A percentile compares a stretch with the other conserved stretches of the same genome.
Evolutionary conservation across 192 early-diverging fungal genomes (phyloP).

Genomic region (Coemansia sp.): DNA sequence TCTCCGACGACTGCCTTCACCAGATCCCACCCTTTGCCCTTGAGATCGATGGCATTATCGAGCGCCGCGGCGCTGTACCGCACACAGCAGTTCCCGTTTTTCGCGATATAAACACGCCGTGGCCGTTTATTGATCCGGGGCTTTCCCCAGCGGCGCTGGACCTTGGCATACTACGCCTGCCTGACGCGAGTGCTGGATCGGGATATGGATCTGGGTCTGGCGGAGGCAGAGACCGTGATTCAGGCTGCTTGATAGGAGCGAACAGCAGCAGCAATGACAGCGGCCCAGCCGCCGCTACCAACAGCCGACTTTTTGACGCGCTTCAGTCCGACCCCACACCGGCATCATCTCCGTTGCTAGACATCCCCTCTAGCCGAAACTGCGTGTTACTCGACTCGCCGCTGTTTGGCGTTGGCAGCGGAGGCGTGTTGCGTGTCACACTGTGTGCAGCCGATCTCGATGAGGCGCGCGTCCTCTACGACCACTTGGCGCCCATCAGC

Average conservation of each 20-base stretch:
- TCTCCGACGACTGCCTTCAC: constrained; percentile 89
- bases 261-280: neutral
- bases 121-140: constrained; percentile 77
- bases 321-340: neutral
- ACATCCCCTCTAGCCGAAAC: constrained; percentile 44
- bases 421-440: constrained; percentile 87
- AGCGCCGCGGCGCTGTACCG: constrained; percentile 88
- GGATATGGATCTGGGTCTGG: constrained; percentile 12
- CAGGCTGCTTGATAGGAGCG: constrained; percentile 39
- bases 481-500: constrained; percentile 87
- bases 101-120: constrained; percentile 81
- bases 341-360: neutral
- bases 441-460: constrained; percentile 93
- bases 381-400: constrained; percentile 95
- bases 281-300: neutral
- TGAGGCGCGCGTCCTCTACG: constrained; percentile 88
- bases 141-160: constrained; percentile 40
- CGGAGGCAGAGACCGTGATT: constrained; percentile 57
- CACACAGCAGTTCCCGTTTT: constrained; percentile 91
- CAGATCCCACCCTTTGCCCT: constrained; percentile 87
- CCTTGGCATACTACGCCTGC: constrained; percentile 12
- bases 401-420: constrained; percentile 97
- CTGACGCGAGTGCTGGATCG: constrained; percentile 35
- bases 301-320: neutral
- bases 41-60: constrained; percentile 85